Evolutionary conservation across 257 asterid species (phyloP), one percentile per base, ranked within the genome.

Genomic region (Oldenlandia corymbosa): DNA sequence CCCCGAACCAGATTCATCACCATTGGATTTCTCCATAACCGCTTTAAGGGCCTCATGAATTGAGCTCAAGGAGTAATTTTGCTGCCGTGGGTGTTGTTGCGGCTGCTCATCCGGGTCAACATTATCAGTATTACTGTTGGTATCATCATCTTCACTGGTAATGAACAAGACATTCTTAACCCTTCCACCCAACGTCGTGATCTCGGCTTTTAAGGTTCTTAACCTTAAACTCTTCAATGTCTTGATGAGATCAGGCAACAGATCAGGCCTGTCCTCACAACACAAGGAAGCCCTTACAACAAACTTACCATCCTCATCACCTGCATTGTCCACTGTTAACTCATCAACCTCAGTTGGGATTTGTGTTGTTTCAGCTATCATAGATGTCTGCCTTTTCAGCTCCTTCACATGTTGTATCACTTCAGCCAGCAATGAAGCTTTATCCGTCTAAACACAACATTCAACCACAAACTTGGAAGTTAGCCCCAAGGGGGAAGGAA

Each of bases 361-460:
- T 4, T 75, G 74, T 37, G 68, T 79, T 11, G 94, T 65, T 65
- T 80, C 95, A 1, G 82, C 83, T 66, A 88, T 77, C 27, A 69
- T 57, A 3, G 88, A 88, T 0, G 98, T 86, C 60, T 88, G 96
- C 8, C 85, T 74, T 55, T 82, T 91, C 1, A 91, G 81, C 73
- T 91, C 96, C 75, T 91, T 91, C 81, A 91, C 84, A 45, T 91
- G 96, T 41, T 91, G 91, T 72, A 91, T 85, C 17, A 91, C 98
- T 57, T 88, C 96, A 21, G 96, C 98, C 37, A 91, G 81, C 80
- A 91, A 75, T 53, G 98, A 91, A 48, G 98, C 98, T 78, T 88
- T 88, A 70, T 88, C 96, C 37, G 95, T 86, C 96, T 88, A 56
- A 21, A n/a, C n/a, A n/a, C n/a, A n/a, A 48, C 9, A 52, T 17